Percentiles rank a stretch among this genome's conserved stretches.
Conservation (phyloP, 2,329 filamentous ascomycete species). For the Sporothrix luriei region DNA sequence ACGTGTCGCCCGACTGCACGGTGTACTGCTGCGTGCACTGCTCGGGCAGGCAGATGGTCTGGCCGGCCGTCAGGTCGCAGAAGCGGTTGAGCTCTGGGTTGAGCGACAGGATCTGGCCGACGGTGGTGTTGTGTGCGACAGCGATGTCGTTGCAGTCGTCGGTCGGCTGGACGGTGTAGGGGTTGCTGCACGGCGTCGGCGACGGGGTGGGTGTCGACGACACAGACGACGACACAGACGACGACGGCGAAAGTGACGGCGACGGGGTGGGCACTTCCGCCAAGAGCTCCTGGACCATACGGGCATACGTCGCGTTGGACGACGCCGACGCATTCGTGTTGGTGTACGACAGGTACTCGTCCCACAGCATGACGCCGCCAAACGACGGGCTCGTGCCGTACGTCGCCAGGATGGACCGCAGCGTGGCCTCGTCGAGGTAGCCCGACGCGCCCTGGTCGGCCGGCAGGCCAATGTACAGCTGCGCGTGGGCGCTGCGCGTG, state of each 20-base stretch:
- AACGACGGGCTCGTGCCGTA: conserved; percentile 37
- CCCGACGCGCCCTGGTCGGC: conserved; percentile 36
- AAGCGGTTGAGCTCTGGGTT: conserved; percentile 2
- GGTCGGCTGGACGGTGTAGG: conserved; percentile 4
- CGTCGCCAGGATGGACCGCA: background rate
- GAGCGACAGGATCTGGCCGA: conserved; percentile 16
- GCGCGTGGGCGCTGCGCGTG: conserved; percentile 43
- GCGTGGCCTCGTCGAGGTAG: conserved; percentile 15
- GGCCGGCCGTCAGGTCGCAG: conserved; percentile 5
- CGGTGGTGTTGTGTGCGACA: background rate
- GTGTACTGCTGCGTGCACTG: conserved; percentile 5
- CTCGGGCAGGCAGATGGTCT: background rate
- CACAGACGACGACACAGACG: background rate
- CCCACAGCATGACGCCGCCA: conserved; percentile 44
- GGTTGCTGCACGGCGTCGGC: background rate
- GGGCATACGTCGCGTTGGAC: conserved; percentile 9
- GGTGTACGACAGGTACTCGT: conserved; percentile 37
- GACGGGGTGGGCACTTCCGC: background rate
- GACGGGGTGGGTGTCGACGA: background rate
- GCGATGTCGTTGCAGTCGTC: conserved; percentile 19
- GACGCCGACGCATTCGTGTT: conserved; percentile 18
- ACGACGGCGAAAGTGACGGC: background rate
- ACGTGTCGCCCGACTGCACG: conserved; percentile 1
- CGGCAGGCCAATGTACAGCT: conserved; percentile 46
- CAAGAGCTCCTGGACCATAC: background rate